Percentiles rank a stretch among this genome's conserved stretches.
Evolutionary conservation across 2,329 filamentous ascomycete species (phyloP).

Genomic region (Botryotinia globosa): DNA sequence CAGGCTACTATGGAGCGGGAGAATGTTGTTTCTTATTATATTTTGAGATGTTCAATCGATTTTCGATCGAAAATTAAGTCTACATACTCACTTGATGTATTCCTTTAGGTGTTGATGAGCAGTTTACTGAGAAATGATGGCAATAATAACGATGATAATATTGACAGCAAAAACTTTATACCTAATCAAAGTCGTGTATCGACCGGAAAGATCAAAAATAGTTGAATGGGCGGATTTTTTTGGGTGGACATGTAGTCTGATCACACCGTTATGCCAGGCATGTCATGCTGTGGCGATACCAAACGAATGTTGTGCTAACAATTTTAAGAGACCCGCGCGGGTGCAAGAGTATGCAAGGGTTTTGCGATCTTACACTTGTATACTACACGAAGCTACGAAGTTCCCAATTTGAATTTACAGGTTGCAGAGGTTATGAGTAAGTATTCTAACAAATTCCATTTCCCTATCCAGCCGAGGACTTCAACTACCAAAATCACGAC

Average conservation of each 20-base stretch:
- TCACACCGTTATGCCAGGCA: background rate
- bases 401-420: background rate
- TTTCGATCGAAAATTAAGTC: no score
- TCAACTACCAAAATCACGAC: background rate
- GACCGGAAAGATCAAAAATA: background rate
- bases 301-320: background rate
- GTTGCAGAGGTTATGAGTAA: background rate
- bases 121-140: no score
- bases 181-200: background rate
- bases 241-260: background rate
- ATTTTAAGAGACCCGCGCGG: background rate
- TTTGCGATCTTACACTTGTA: background rate
- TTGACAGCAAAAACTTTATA: no score
- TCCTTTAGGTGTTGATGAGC: no score
- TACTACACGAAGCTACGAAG: background rate
- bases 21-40: no score
- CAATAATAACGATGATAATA: no score
- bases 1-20: no score
- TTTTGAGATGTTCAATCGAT: no score
- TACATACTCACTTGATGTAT: no score
- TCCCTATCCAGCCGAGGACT: accelerated
- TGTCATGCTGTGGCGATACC: background rate
- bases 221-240: background rate
- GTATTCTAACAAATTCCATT: background rate
- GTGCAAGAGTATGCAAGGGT: background rate